These are phyloP conservation scores for Tulasnella sp. DNA, from an alignment of 768 basidiomycete species.

Conservation along the genomic window DNA sequence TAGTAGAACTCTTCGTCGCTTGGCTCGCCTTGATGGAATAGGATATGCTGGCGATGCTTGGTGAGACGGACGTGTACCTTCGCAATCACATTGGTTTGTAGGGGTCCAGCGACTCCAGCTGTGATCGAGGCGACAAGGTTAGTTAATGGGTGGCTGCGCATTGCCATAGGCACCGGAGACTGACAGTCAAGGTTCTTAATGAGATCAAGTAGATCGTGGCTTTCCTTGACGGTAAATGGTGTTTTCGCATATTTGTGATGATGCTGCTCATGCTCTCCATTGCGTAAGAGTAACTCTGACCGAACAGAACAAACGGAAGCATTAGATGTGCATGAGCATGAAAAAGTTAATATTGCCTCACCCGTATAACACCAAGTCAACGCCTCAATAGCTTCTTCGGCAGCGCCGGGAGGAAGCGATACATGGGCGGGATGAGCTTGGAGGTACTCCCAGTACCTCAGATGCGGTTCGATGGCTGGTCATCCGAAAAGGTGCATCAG, in stretches of 20 bases:
- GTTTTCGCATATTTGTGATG: conserved; percentile 36
- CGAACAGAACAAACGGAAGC: neutral
- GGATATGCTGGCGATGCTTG: conserved; percentile 9
- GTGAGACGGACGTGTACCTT: conserved; percentile 52
- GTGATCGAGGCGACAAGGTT: neutral
- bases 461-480: conserved; percentile 55
- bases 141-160: neutral
- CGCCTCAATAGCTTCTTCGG: conserved; percentile 58
- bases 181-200: conserved; percentile 36
- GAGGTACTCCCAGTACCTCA: conserved; percentile 73
- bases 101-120: conserved; percentile 5
- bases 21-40: neutral
- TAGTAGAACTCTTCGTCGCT: neutral
- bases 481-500: conserved; percentile 23
- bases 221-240: conserved; percentile 67
- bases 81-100: conserved; percentile 54
- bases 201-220: conserved; percentile 56
- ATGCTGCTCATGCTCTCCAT: conserved; percentile 55
- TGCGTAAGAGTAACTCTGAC: conserved; percentile 28
- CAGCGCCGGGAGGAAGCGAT: conserved; percentile 42
- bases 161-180: neutral
- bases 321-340: neutral
- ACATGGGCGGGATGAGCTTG: conserved; percentile 68
- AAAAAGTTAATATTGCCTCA: conserved; percentile 22
- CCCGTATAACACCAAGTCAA: conserved; percentile 75